Base-by-base conservation (phyloP, 2,329 filamentous ascomycete species). In the Cordyceps pruinosa region DNA sequence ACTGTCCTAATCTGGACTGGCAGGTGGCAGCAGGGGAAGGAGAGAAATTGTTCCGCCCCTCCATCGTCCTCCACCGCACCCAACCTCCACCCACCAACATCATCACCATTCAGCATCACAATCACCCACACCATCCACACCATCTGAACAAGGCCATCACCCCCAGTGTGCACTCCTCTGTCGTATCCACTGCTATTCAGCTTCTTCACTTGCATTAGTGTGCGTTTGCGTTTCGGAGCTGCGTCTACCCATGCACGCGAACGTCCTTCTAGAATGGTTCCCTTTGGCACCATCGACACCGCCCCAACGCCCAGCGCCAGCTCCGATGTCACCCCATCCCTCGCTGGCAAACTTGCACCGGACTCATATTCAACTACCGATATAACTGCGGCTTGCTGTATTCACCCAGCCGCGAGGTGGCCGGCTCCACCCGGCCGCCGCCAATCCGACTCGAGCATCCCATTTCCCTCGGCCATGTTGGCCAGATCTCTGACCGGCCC, bases 231-330 rank as follows among this genome's bases (percentile, higher is more conserved):
- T 42, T 42, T 42, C 37, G 21, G 30, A 37, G 26, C 26, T 30
- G 52, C 52, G 47, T 19, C 39, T 21, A 47, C 41, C 28, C 51
- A 34, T 21, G 42, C 41, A 34, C 42, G 30, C 42, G 42, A 55
- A 55, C 52, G 17, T n/a, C 42, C 42, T 55, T 55, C 52, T 55
- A 55, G 52, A 55, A 55, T 46, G 42, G 21, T 55, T 46, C 42
- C 41, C 42, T 15, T 34, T 32, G 26, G n/a, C 19, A 28, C 23
- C 35, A 35, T 15, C 23, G 48, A 39, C 48, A 26, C 48, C 30
- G 51, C 41, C 28, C 41, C 51, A 35, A 35, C 48, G 48, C 28
- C 13, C 6, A 5, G 28, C 28, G 28, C n/a, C 37, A 47, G 28
- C 45, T 13, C 45, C 45, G 45, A 34, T 28, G 26, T 28, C 26